A percentile compares a stretch with the other conserved stretches of the same genome.
Conservation (phyloP, 768 basidiomycete species). For the Glaciozyma antarctica region DNA sequence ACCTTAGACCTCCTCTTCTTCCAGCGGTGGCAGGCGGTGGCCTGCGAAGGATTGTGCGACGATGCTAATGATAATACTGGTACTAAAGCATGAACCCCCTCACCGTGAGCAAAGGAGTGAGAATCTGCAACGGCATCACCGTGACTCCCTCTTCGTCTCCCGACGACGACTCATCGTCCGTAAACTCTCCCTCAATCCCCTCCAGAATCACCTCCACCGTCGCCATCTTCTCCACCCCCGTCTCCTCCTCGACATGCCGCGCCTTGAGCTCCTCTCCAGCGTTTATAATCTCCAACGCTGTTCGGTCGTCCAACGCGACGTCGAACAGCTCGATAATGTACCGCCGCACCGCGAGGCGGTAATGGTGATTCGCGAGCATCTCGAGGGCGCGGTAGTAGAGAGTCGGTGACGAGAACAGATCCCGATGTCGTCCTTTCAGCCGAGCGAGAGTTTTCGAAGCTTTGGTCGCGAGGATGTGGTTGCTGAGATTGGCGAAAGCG, state of each 20-base stretch:
- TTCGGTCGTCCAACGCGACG: not conserved
- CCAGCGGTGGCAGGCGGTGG: no score
- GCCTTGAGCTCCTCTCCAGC: constrained; percentile 11
- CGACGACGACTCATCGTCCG: not conserved
- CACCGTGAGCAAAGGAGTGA: no score
- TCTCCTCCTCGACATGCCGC: not conserved
- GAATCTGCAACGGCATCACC: no score
- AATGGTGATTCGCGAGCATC: constrained; percentile 77
- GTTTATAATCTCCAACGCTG: not conserved
- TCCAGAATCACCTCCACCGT: not conserved
- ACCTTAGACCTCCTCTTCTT: no score
- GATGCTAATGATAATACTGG: no score
- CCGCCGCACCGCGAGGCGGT: constrained; percentile 79
- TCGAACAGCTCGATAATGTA: constrained; percentile 91
- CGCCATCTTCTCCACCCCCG: not conserved
- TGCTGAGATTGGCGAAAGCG: constrained; percentile 84
- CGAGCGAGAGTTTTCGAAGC: constrained; percentile 81
- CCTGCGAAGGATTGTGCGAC: no score
- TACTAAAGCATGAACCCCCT: no score
- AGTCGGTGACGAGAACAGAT: constrained; percentile 64
- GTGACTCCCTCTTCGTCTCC: not conserved
- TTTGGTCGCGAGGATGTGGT: constrained; percentile 89
- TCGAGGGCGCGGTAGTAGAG: constrained; percentile 78
- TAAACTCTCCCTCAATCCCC: not conserved
- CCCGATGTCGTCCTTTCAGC: constrained; percentile 66